Evolutionary conservation across 306 rosid species (phyloP).

Genomic region (Corylus heterophylla): DNA sequence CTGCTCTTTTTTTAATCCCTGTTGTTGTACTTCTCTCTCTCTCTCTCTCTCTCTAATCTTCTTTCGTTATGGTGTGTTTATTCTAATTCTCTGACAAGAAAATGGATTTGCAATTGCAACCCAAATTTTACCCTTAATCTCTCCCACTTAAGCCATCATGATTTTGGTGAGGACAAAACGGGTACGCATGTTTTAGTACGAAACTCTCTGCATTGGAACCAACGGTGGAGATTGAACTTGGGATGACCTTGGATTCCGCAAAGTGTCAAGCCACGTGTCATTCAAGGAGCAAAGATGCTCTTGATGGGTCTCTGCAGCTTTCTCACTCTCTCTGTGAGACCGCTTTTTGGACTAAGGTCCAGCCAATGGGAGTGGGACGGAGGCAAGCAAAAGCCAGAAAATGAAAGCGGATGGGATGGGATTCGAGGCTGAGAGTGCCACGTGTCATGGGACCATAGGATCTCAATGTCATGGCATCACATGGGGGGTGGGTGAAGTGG

Average conservation of each 20-base stretch:
- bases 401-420: not conserved
- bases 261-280: not conserved
- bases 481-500: not conserved
- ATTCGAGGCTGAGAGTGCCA: not conserved
- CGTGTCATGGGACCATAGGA: not conserved
- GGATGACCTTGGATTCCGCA: not conserved
- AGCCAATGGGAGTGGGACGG: not conserved
- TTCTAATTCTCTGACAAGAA: no score
- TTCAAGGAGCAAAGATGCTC: not conserved
- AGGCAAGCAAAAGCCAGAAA: not conserved
- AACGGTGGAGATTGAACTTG: no score
- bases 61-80: not conserved
- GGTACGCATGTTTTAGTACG: no score
- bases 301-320: not conserved
- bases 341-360: not conserved
- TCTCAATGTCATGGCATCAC: constrained; percentile 6
- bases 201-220: no score
- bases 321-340: not conserved
- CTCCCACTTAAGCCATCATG: no score
- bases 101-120: no score
- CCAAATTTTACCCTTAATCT: no score
- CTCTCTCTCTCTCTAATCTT: not conserved
- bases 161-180: no score
- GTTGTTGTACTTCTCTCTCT: not conserved
- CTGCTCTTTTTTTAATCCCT: constrained; percentile 2